phyloP scores from a whole-genome alignment of 2,329 filamentous ascomycete genomes.

The Beauveria australis region DNA sequence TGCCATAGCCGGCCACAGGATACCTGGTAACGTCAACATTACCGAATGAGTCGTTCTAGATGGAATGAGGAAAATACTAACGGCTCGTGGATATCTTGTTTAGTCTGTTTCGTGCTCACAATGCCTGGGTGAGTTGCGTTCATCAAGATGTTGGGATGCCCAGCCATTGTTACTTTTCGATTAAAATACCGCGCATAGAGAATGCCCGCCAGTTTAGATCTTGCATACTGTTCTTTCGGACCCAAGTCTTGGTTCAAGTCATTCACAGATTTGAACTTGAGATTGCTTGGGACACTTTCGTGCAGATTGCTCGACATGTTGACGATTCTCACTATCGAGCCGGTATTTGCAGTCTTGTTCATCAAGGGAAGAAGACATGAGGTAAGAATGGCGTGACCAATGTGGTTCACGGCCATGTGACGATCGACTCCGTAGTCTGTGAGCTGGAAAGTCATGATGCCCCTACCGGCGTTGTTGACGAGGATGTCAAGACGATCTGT shows the following conservation, averaged over 20 bases:
- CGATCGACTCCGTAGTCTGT: not conserved
- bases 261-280: not conserved
- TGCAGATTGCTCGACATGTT: not conserved
- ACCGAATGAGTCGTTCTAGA: too few relatives aligned
- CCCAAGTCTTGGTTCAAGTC: not conserved
- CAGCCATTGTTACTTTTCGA: not conserved
- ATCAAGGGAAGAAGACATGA: not conserved
- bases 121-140: not conserved
- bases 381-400: not conserved
- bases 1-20: not conserved
- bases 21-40: not conserved
- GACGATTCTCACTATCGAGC: not conserved
- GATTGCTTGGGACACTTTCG: not conserved
- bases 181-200: not conserved
- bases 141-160: not conserved
- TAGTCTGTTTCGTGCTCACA: not conserved
- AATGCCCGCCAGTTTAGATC: not conserved
- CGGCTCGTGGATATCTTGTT: not conserved
- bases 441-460: not conserved
- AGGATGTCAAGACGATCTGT: not conserved
- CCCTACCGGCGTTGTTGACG: not conserved
- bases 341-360: not conserved
- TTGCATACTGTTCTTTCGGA: not conserved
- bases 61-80: not conserved
- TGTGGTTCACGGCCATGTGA: not conserved